Evolutionary conservation across 2,329 filamentous ascomycete genomes (phyloP).

Genomic region (Chrysoporthe austroafricana): DNA sequence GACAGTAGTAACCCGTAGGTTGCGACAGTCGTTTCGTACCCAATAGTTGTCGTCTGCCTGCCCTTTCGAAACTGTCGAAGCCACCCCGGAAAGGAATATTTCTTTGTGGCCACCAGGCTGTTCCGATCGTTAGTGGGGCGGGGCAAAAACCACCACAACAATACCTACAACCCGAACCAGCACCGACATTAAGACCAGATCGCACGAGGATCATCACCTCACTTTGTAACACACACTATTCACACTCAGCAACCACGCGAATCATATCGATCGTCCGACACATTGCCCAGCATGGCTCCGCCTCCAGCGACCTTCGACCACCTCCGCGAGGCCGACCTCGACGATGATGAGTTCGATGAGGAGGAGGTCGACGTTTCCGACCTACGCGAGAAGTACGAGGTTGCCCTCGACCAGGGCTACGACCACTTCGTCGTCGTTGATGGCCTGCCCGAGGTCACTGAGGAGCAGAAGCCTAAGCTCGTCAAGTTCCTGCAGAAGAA

Average conservation of each 20-base stretch:
- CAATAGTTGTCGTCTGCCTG: not conserved
- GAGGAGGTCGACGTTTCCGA: slow-evolving; percentile 96
- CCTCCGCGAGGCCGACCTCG: slow-evolving; percentile 86
- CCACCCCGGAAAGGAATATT: slow-evolving; percentile 2
- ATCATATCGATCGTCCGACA: slow-evolving; percentile 20
- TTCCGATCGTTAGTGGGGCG: slow-evolving; percentile 16
- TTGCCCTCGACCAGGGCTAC: slow-evolving; percentile 92
- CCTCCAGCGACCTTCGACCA: slow-evolving; percentile 73
- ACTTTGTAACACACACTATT: not conserved
- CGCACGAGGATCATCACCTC: slow-evolving; percentile 16
- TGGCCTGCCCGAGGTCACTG: slow-evolving; percentile 85
- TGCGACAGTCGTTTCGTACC: not conserved
- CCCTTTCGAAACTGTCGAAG: not conserved
- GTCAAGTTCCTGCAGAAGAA: slow-evolving; percentile 96
- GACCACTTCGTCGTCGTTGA: slow-evolving; percentile 97
- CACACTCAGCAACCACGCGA: not conserved
- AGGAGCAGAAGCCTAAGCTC: slow-evolving; percentile 91
- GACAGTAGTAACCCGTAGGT: not conserved
- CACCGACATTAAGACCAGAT: not conserved
- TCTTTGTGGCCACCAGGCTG: slow-evolving; percentile 18
- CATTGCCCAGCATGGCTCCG: slow-evolving; percentile 76
- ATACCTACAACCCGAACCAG: slow-evolving; percentile 3
- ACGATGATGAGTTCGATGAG: slow-evolving; percentile 84
- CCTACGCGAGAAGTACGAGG: slow-evolving; percentile 91
- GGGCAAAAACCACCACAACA: slow-evolving; percentile 22